These are phyloP conservation scores for Naganishia liquefaciens DNA, from an alignment of 1,284 basidiomycete species.

Conservation along the genomic window DNA sequence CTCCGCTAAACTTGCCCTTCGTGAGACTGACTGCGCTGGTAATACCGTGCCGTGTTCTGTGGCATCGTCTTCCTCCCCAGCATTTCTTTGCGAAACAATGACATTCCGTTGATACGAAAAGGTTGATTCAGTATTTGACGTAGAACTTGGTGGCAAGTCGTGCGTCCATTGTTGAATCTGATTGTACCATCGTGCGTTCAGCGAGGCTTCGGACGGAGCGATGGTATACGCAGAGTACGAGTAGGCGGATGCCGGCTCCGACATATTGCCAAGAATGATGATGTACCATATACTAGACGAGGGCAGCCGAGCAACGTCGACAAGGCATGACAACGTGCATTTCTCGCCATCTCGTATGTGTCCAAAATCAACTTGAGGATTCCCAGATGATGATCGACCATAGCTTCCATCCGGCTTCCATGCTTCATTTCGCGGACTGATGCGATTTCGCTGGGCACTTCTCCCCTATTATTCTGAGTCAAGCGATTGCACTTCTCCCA, in stretches of 20 bases:
- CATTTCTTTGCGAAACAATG: background rate
- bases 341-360: too few species aligned
- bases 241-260: conserved; percentile 1
- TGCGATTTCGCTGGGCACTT: too few species aligned
- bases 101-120: too few species aligned
- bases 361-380: too few species aligned
- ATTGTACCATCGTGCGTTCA: conserved; percentile 16
- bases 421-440: too few species aligned
- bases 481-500: too few species aligned
- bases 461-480: too few species aligned
- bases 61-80: background rate
- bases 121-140: background rate
- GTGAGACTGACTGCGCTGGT: conserved; percentile 10
- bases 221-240: conserved; percentile 7
- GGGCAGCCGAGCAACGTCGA: background rate
- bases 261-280: background rate
- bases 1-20: conserved; percentile 14
- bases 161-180: conserved; percentile 23
- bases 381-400: too few species aligned
- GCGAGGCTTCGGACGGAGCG: conserved; percentile 14
- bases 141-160: background rate
- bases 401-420: too few species aligned
- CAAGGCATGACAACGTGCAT: background rate
- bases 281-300: background rate
- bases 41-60: conserved; percentile 8